Base-by-base conservation (phyloP, 2,329 filamentous ascomycete species). In the Cryphonectria japonica region DNA sequence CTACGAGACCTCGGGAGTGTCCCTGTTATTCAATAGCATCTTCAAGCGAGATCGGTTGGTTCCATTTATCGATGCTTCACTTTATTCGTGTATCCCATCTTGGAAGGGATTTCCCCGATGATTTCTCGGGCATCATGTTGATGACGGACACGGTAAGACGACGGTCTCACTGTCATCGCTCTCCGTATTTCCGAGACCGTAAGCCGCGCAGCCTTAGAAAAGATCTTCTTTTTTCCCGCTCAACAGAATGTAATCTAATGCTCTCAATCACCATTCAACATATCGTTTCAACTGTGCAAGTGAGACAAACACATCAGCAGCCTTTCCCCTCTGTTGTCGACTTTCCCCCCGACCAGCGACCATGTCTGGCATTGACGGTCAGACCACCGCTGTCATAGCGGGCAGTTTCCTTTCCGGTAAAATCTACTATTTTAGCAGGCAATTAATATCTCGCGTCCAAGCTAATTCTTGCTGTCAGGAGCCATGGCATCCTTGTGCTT, bases 401-500 rank as follows among this genome's bases (percentile, higher is more conserved):
- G n/a, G 52, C 2, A 57, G 52, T 16, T 57, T 57, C 52, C 52
- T 57, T n/a, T 57, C 52, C 11, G 52, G 52, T 57, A 14, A 57
- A 9, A 54, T 26, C 43, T 22, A 46, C 16, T 16, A 46, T 16
- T 16, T 16, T 6, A 46, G 43, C 19, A 16, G 43, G 43, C 16
- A 46, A 22, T 22, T 7, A 2, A 3, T 13, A 1, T 46, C 19
- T 16, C 3, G 43, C 14, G 43, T 46, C 43, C 3, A 4, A 22
- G 43, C 43, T 46, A 46, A 46, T n/a, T 6, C 3, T 57, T 57
- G 8, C 34, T 8, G 11, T 5, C 13, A 69, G 67, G 59, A 8
- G 67, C 67, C 67, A 69, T 69, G 67, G 34, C 39, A 2, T 62
- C 32, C 4, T 73, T 80, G 41, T 79, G 77, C 1, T 14, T 73